Evolutionary conservation across 2,329 filamentous ascomycete species (phyloP), one percentile per base, ranked within the genome.

Genomic region (Fusarium newnesense): DNA sequence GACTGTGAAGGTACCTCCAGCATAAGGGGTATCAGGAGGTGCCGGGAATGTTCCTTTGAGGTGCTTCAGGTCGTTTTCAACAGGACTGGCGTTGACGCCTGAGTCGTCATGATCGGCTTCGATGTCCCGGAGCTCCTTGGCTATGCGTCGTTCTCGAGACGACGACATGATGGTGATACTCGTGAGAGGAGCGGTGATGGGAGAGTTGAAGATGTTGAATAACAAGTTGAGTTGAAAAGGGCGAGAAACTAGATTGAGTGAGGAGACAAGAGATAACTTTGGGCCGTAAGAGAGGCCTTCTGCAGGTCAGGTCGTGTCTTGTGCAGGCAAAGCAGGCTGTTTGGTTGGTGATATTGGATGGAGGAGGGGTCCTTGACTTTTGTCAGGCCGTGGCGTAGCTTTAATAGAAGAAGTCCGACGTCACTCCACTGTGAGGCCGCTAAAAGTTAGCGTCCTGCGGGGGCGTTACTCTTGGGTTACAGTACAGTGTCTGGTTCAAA

Each of bases 11-110:
- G 88, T 91, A 44, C 95, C 96, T 26, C 94, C 95, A 75, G 95
- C 94, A 80, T 98, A 99, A 1, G 96, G 95, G 3, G 96, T 97
- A 73, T 97, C 95, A 40, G 96, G 95, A 2, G 96, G 96, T 0
- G 94, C 96, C 42, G 88, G 88, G 81, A 99, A 96, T 64, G 90
- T 89, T 65, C 96, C 96, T 75, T 91, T 91, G 70, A 99, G 90
- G 78, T 96, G 93, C 65, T 92, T 94, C 64, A 98, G 85, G 82
- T 95, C 88, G 52, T 89, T 89, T 69, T 89, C 87, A 64, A 90
- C 84, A 2, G 91, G 87, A 60, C 90, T 85, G 19, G 93, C 94
- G 36, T 87, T 87, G 77, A 98, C 94, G 69, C 94, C 92, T 26
- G 94, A 97, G 69, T 90, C 89, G 63, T 89, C 87, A 69, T 80